Evolutionary conservation across 345 rosid species (phyloP), one percentile per base, ranked within the genome.

Genomic region (Rhizophora mangle): DNA sequence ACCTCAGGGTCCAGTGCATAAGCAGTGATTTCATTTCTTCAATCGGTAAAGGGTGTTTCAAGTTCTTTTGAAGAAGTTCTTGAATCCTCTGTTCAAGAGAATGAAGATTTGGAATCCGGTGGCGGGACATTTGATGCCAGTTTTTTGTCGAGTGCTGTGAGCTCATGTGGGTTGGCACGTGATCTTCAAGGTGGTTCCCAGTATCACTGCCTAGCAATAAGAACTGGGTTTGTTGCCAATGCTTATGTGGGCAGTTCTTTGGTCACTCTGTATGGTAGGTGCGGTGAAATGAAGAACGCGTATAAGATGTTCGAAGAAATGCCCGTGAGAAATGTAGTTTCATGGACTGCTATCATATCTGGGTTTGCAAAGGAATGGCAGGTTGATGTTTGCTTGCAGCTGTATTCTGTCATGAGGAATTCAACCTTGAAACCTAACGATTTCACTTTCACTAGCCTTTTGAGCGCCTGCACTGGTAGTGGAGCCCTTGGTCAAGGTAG

Each of bases 401-500:
- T 89, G 24, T 91, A 87, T 65, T 72, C 81, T 13, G 65, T 59
- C 72, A 94, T 91, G 97, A 86, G 87, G 72, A 79, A 74, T 26
- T 88, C 86, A 27, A 63, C 66, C 1, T 67, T 81, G 16, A 74
- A 81, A 43, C 92, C 98, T 1, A 94, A 94, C 71, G 89, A 91
- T 79, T 84, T 85, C 69, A 94, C 98, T 0, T 83, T 91, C 59
- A 84, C 86, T 0, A 86, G 93, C 69, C 85, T 94, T 51, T 68
- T 94, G 84, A 88, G 85, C 61, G 97, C 96, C 36, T 94, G 95
- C 76, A 84, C 89, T 0, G 91, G 93, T 18, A 84, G 81, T 21
- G 98, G 97, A 64, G 96, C 96, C 11, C 73, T 94, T 31, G 88
- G 88, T 68, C 87, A 88, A 62, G 99, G 99, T 68, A 85, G 82